Evolutionary conservation across 1,139 yeast species (phyloP), one percentile per base, ranked within the genome.

Genomic region (Debaryomycetaceae sp.): DNA sequence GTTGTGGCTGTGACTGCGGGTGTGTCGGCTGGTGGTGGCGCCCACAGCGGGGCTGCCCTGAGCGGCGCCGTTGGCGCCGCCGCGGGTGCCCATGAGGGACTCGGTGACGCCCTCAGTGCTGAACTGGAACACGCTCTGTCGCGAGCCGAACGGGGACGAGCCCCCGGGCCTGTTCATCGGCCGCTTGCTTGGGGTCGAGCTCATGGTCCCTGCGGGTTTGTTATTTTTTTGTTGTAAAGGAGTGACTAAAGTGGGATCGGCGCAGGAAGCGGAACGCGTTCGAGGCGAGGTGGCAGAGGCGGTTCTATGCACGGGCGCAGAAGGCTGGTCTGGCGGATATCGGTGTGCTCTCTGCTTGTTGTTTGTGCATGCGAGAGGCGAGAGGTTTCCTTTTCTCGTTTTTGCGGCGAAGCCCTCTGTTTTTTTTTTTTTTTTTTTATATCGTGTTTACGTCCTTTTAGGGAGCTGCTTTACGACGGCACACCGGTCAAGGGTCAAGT

Each of bases 1-100:
- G 12, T 35, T 31, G 19, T 41, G 40, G 33, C 47, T 43, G 18
- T 36, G 43, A 32, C 46, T 42, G 16, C 47, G 32, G 5, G 34
- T 26, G 30, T 40, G 44, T n/a, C n/a, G n/a, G n/a, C n/a, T n/a
- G n/a, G n/a, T n/a, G n/a, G n/a, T n/a, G n/a, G n/a, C n/a, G n/a
- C n/a, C n/a, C n/a, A n/a, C n/a, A n/a, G n/a, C n/a, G n/a, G n/a
- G n/a, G n/a, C n/a, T n/a, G n/a, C n/a, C n/a, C n/a, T n/a, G n/a
- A n/a, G n/a, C n/a, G n/a, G n/a, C n/a, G n/a, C n/a, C n/a, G n/a
- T 16, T 19, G 20, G 6, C 26, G 35, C 20, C 18, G 19, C 22
- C 16, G 23, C 24, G 16, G 34, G 23, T 11, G 15, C 18, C 15
- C 32, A 28, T 16, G 13, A 15, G 5, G 18, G 26, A 14, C 10